phyloP scores from a whole-genome alignment of 1,284 basidiomycete species.

The Boletellus deceptivus region DNA sequence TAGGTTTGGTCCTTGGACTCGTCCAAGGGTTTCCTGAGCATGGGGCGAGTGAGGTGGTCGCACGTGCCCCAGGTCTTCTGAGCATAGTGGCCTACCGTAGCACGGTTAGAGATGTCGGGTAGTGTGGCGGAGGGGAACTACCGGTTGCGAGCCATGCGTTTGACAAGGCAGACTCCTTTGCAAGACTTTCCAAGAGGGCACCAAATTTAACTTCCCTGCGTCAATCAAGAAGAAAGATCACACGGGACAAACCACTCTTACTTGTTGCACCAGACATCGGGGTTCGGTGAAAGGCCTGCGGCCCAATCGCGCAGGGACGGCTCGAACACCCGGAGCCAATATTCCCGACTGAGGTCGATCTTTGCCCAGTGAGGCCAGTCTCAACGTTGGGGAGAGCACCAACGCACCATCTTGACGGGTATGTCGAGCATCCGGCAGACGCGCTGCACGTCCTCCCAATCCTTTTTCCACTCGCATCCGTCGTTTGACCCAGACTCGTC shows the following conservation, averaged over 20 bases:
- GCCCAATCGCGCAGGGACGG: constrained; percentile 79
- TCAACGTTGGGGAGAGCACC: constrained; percentile 1
- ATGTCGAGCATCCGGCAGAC: constrained; percentile 73
- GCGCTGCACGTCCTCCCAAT: constrained; percentile 87
- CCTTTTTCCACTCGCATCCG: constrained; percentile 94
- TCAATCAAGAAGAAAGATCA: background rate
- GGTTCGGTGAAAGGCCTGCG: constrained; percentile 83
- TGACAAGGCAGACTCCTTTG: constrained; percentile 32
- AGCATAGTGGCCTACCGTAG: constrained; percentile 82
- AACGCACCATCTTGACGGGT: constrained; percentile 62
- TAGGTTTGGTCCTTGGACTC: constrained; percentile 89
- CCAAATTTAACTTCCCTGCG: constrained; percentile 92
- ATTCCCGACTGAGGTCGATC: constrained; percentile 83
- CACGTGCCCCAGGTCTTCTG: constrained; percentile 51
- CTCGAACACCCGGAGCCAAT: constrained; percentile 88
- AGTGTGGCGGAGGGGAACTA: constrained; percentile 25
- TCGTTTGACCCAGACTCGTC: constrained; percentile 68
- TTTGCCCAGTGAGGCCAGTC: constrained; percentile 30
- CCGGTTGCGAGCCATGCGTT: constrained; percentile 78
- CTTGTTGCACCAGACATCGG: constrained; percentile 93
- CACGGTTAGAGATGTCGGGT: background rate
- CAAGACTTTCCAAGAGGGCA: constrained; percentile 69
- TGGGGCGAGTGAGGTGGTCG: constrained; percentile 37
- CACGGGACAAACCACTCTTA: constrained; percentile 25
- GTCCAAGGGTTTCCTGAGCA: constrained; percentile 68